phyloP scores from a whole-genome alignment of 2,329 filamentous ascomycete species.

The Exophiala sp. region DNA sequence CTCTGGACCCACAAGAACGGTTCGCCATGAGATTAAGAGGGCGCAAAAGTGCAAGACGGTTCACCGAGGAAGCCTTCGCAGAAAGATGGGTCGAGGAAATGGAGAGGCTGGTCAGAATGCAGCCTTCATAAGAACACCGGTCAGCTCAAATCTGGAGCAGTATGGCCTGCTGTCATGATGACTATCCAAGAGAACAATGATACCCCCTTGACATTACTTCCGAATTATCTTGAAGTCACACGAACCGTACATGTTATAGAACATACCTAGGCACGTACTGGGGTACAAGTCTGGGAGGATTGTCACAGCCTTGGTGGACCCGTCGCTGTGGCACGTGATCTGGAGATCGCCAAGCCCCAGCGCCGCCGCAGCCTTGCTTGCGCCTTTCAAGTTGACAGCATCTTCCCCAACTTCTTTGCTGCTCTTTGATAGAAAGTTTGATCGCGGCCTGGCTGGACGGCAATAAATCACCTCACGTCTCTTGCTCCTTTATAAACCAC shows the following conservation, averaged over 20 bases:
- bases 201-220: conserved; percentile 9
- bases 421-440: neutral
- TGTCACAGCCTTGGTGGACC: neutral
- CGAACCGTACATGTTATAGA: too few species aligned
- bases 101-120: conserved; percentile 58
- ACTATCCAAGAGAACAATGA: conserved; percentile 12
- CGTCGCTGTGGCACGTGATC: neutral
- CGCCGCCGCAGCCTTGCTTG: conserved; percentile 1
- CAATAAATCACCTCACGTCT: neutral
- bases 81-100: conserved; percentile 71
- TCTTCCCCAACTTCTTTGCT: neutral
- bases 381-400: neutral
- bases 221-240: neutral
- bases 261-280: too few species aligned
- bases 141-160: neutral
- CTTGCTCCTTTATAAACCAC: neutral
- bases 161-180: neutral
- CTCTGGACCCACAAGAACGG: conserved; percentile 56
- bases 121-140: neutral
- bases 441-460: neutral
- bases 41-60: conserved; percentile 69
- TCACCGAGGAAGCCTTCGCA: conserved; percentile 81
- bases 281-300: neutral
- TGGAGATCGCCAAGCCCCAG: neutral
- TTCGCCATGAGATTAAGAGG: conserved; percentile 70